Conservation (phyloP, 2,329 filamentous ascomycete species). For the Botryotinia narcissicola region DNA sequence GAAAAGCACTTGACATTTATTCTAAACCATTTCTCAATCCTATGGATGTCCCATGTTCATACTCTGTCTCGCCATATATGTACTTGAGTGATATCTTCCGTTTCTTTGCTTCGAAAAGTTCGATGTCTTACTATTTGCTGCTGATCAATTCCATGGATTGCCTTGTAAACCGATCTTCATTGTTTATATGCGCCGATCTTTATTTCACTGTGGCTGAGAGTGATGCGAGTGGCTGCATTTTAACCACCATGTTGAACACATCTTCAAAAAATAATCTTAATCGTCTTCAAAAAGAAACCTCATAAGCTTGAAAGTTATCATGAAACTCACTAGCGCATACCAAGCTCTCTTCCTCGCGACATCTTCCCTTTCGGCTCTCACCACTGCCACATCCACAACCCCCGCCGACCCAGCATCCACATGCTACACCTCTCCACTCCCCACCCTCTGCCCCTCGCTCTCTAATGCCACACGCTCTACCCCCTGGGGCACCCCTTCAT, state of each 20-base stretch:
- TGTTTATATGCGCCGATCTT: neutral
- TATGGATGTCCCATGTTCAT: neutral
- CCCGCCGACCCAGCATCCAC: conserved; percentile 1
- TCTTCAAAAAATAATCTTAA: neutral
- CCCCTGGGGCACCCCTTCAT: conserved; percentile 23
- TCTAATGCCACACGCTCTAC: conserved; percentile 16
- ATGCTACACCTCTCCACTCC: conserved; percentile 23
- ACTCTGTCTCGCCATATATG: neutral
- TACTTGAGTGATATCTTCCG: neutral
- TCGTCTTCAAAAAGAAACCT: neutral
- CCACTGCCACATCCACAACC: neutral
- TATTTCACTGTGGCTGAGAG: neutral
- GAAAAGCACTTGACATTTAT: neutral
- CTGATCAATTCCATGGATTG: neutral
- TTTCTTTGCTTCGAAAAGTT: neutral
- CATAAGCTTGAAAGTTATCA: neutral
- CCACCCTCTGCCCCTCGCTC: neutral
- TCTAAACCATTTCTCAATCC: neutral
- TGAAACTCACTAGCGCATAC: neutral
- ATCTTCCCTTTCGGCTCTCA: neutral
- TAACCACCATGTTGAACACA: neutral
- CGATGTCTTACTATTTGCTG: neutral
- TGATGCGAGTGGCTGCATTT: neutral
- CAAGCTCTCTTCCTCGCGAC: neutral
- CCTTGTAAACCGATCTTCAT: too few relatives aligned